Evolutionary conservation across 2,329 filamentous ascomycete genomes (phyloP), one percentile per base, ranked within the genome.

Genomic region (Aspergillus neotritici): DNA sequence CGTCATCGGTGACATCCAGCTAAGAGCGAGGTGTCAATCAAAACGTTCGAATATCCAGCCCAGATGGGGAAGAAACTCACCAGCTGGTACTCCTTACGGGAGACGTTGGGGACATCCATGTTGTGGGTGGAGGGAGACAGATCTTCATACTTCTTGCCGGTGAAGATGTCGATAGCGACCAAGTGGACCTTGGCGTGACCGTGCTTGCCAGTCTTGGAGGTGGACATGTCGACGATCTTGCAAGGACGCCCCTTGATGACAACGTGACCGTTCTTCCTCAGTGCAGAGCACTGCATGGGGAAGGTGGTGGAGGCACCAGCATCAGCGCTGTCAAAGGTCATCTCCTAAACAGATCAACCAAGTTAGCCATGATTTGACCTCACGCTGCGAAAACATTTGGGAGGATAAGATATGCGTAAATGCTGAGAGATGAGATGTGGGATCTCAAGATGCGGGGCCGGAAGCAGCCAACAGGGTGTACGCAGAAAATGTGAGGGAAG

Each of bases 211-310:
- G 93, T 98, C 90, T 98, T 98, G 74, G 93, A 98, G 79, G 93
- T 98, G 62, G 89, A 95, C 94, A 98, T 98, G 70, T 98, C 93
- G 74, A 97, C 87, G 66, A 98, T 98, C 87, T 97, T 98, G 90
- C 93, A 98, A 65, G 93, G 94, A 65, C 93, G 93, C 76, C 80
- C 77, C 85, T 98, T 98, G 79, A 98, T 97, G 72, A 91, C 84
- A 73, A 98, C 93, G 81, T 86, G 85, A 60, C 93, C 91, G 84
- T 94, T 94, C 90, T 98, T 97, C 72, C 93, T 86, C 80, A 98
- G 82, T 66, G 94, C 91, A 78, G 94, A 98, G 78, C 93, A 98
- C 82, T 98, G 93, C 88, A 94, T 94, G 64, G 93, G 93, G 79
- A 71, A 96, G 69, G 93, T 98, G 67, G 78, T 69, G 61, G 93